Conservation (phyloP, 306 rosid species). For the Fragaria nilgerrensis region DNA sequence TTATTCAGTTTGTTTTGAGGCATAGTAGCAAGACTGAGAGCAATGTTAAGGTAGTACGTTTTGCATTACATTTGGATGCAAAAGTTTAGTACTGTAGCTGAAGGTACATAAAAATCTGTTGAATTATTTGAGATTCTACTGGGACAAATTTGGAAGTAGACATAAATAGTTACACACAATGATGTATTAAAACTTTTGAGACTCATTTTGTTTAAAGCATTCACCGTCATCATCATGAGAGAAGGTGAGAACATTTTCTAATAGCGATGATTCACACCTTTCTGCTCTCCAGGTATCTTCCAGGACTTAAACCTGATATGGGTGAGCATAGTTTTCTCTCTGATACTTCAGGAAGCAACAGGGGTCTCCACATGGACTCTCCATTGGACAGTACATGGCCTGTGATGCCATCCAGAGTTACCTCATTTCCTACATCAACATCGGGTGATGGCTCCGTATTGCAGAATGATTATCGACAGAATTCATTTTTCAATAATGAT, state of each 20-base stretch:
- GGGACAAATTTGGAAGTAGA: neutral
- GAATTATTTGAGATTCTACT: neutral
- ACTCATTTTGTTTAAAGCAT: neutral
- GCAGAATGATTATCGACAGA: slow-evolving; percentile 28
- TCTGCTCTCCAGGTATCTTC: slow-evolving; percentile 34
- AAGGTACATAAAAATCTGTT: neutral
- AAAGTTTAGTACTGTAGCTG: neutral
- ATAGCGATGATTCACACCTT: neutral
- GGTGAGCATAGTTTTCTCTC: slow-evolving; percentile 49
- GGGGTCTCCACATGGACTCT: slow-evolving; percentile 33
- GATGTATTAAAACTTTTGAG: neutral
- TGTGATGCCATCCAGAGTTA: slow-evolving; percentile 33
- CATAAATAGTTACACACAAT: neutral
- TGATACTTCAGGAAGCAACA: slow-evolving; percentile 39
- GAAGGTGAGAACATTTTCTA: neutral
- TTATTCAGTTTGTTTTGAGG: neutral
- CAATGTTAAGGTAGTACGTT: neutral
- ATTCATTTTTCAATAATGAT: slow-evolving; percentile 32
- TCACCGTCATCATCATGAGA: neutral
- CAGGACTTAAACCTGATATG: slow-evolving; percentile 39
- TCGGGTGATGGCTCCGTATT: slow-evolving; percentile 28
- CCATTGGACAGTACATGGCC: slow-evolving; percentile 39
- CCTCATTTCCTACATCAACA: slow-evolving; percentile 28
- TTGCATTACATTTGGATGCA: neutral
- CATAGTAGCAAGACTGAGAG: neutral